Percentiles rank a stretch among this genome's conserved stretches.
Conservation (phyloP, 169 alveolate species). For the Miamiensis avidus region DNA sequence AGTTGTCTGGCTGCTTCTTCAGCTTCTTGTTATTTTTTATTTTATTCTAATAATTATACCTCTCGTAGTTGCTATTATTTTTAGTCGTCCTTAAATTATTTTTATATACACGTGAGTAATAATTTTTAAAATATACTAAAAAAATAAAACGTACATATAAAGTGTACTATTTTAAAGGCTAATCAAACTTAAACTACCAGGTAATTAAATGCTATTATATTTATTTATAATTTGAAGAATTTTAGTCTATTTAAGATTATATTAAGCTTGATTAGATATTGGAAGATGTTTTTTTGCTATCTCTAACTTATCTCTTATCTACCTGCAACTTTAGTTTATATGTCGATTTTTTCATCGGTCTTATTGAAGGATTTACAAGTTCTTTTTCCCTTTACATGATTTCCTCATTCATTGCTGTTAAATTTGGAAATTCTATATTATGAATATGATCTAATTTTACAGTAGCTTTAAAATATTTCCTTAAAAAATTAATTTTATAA, state of each 20-base stretch:
- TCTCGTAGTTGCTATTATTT: background rate
- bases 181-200: too few species aligned
- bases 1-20: background rate
- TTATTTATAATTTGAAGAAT: too few species aligned
- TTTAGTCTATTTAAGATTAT: too few species aligned
- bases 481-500: too few species aligned
- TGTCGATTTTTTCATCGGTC: background rate
- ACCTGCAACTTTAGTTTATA: background rate
- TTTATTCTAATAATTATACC: background rate
- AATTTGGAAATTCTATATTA: background rate
- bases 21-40: background rate
- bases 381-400: background rate
- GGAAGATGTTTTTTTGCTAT: too few species aligned
- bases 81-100: background rate
- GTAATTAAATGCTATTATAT: too few species aligned
- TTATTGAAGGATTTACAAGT: background rate
- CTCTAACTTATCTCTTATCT: background rate
- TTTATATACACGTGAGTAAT: too few species aligned
- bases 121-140: too few species aligned
- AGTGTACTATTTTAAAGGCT: too few species aligned
- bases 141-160: too few species aligned
- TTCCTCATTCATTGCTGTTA: background rate
- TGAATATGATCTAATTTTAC: background rate
- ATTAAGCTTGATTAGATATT: too few species aligned
- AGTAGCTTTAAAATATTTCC: background rate